These are phyloP conservation scores for Pseudogymnoascus sp. DNA, from an alignment of 2,329 filamentous ascomycete genomes.

Conservation along the genomic window DNA sequence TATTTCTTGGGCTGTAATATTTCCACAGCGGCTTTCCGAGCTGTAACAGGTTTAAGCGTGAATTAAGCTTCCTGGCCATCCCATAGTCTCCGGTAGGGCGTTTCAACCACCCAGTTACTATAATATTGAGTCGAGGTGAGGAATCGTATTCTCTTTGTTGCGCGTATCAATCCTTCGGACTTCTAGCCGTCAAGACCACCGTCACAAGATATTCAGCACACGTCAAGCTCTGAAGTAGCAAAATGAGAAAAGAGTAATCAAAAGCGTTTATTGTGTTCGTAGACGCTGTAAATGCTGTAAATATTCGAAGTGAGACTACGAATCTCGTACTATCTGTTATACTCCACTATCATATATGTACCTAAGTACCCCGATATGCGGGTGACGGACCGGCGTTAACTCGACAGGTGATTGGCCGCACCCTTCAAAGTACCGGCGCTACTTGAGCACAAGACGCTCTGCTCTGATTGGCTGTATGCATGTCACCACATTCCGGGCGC, in stretches of 20 bases:
- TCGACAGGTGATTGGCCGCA: background rate
- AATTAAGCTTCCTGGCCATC: background rate
- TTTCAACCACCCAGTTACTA: background rate
- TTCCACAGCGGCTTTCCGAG: background rate
- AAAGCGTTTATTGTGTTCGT: background rate
- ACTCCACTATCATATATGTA: background rate
- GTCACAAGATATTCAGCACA: background rate
- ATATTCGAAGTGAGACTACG: background rate
- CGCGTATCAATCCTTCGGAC: background rate
- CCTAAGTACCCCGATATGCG: background rate
- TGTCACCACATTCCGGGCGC: conserved; percentile 7
- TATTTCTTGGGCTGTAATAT: background rate
- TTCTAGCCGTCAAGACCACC: background rate
- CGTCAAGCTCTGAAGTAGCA: background rate
- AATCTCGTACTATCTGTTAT: background rate
- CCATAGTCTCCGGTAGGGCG: background rate
- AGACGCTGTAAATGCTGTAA: background rate
- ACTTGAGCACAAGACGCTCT: background rate
- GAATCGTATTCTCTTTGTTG: background rate
- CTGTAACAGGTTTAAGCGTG: background rate
- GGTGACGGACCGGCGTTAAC: background rate
- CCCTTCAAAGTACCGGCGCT: background rate
- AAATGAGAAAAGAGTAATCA: background rate
- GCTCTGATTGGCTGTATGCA: background rate
- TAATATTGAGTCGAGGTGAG: background rate